Conservation (phyloP, 2,329 filamentous ascomycete genomes). For the Botrytis aclada region DNA sequence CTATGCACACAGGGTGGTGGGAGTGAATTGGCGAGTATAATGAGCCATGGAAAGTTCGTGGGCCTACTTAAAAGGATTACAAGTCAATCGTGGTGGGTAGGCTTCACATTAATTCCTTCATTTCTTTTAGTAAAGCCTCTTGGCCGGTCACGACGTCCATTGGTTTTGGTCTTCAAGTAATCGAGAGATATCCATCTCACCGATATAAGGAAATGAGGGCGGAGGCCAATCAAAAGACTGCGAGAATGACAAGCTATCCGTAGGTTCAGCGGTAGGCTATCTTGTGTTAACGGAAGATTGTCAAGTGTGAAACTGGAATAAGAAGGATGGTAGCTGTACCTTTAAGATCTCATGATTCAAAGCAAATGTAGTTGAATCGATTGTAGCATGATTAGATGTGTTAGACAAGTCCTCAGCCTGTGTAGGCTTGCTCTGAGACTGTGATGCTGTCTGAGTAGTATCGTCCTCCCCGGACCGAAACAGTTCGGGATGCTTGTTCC, state of each 20-base stretch:
- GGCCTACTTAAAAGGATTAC: not conserved
- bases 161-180: slow-evolving; percentile 35
- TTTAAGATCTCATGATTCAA: slow-evolving; percentile 32
- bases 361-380: slow-evolving; percentile 14
- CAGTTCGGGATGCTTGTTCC: slow-evolving; percentile 61
- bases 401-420: not conserved
- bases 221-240: slow-evolving; percentile 46
- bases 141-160: not conserved
- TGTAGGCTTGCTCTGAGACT: not conserved
- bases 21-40: not conserved
- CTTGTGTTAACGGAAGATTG: slow-evolving; percentile 24
- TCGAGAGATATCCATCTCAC: slow-evolving; percentile 62
- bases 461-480: slow-evolving; percentile 38
- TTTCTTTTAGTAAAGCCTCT: not conserved
- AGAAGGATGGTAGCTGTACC: slow-evolving; percentile 27
- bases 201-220: slow-evolving; percentile 44
- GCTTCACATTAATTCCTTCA: not conserved
- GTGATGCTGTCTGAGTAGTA: not conserved
- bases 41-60: not conserved
- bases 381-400: not conserved
- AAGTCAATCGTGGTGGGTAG: not conserved
- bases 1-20: not conserved
- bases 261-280: slow-evolving; percentile 26
- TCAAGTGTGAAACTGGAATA: slow-evolving; percentile 23
- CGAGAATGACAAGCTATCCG: slow-evolving; percentile 40